Evolutionary conservation across 169 alveolate species (phyloP).

Genomic region (Plasmodium berghei): DNA sequence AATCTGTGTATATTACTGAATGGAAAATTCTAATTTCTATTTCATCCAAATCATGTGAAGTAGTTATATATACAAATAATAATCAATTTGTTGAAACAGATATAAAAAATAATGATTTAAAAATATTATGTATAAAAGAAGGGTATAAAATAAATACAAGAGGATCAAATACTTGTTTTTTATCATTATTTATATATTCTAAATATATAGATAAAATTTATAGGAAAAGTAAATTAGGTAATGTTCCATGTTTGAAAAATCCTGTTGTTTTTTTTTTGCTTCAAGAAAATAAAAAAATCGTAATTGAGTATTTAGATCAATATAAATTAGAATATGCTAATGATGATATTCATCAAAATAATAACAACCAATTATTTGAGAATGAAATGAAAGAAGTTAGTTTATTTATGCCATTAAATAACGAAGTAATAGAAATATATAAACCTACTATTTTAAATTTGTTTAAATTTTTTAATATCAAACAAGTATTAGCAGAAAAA

Average conservation of each 20-base stretch:
- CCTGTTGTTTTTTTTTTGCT: slow-evolving; percentile 66
- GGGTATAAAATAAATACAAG: slow-evolving; percentile 75
- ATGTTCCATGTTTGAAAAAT: slow-evolving; percentile 70
- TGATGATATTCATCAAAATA: background rate
- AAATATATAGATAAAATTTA: slow-evolving; percentile 74
- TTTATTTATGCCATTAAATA: slow-evolving; percentile 13
- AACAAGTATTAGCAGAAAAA: slow-evolving; percentile 4
- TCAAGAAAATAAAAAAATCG: slow-evolving; percentile 62
- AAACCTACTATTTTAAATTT: background rate
- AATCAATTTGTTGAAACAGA: background rate
- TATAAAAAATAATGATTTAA: slow-evolving; percentile 6
- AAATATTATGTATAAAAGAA: slow-evolving; percentile 64
- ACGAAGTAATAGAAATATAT: slow-evolving; percentile 28
- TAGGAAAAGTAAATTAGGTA: slow-evolving; percentile 72
- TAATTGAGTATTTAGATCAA: slow-evolving; percentile 71
- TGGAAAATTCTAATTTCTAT: slow-evolving; percentile 40
- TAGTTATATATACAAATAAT: slow-evolving; percentile 41
- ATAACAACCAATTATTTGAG: slow-evolving; percentile 4
- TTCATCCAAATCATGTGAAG: slow-evolving; percentile 74
- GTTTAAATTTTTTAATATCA: slow-evolving; percentile 10
- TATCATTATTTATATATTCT: slow-evolving; percentile 61
- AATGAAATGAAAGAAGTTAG: slow-evolving; percentile 51
- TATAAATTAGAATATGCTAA: slow-evolving; percentile 58
- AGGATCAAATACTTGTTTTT: slow-evolving; percentile 49
- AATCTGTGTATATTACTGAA: slow-evolving; percentile 52